Base-by-base conservation (phyloP, 2,329 filamentous ascomycete species). In the Ophiostoma triangulosporum region DNA sequence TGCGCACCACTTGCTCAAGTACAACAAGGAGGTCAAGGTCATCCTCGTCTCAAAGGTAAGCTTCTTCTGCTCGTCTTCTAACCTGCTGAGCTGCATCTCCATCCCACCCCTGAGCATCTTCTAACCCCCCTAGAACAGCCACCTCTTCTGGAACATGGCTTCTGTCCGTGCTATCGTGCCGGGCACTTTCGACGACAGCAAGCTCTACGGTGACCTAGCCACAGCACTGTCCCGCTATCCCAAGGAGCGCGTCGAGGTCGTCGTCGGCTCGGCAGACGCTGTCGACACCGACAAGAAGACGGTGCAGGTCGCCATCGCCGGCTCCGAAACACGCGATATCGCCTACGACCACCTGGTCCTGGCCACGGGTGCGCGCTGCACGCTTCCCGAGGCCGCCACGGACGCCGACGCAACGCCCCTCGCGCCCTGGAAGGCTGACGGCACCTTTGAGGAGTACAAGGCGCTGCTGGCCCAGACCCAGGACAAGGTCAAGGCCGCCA, bases 141-240 rank as follows among this genome's bases (percentile, higher is more conserved):
- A 80, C 60, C 75, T 80, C 59, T 80, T 72, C 67, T 79, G 76
- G 76, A 79, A 78, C 64, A 53, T 79, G 5, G 76, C 75, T 26
- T 71, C 77, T 1, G 71, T 78, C 43, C 74, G 77, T 48, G 75
- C 73, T 63, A 71, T 80, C 57, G 65, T 80, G 46, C 75, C 76
- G 3, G 72, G 69, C 35, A 57, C 68, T 49, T 58, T 78, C 61
- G 68, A 68, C 35, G 73, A 77, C 56, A 70, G 75, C 11, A 66
- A 77, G 58, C 65, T 78, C 58, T 70, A 74, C 62, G 67, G 67
- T 51, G 69, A 76, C 32, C 73, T 81, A 52, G 68, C 67, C 53
- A 63, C 69, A 1, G 73, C 74, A 6, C 70, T 80, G 51, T 64
- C 67, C 36, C 69, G 72, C 58, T 80, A 80, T 63, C 70, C 75